Evolutionary conservation across 2,329 filamentous ascomycete genomes (phyloP).

Genomic region (Aspergillus sclerotialis): DNA sequence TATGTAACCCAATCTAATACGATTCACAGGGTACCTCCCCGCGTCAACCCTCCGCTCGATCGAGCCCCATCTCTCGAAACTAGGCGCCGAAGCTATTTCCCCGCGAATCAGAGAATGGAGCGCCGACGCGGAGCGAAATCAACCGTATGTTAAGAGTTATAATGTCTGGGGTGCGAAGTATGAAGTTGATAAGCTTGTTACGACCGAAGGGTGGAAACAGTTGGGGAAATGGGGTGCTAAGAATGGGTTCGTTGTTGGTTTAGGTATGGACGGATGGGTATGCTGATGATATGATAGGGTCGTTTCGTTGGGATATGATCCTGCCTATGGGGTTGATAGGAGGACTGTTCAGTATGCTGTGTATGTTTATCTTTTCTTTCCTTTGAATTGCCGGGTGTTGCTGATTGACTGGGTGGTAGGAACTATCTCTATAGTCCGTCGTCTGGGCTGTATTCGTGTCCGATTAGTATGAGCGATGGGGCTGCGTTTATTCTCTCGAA

Average conservation of each 20-base stretch:
- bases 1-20: background rate
- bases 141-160: slow-evolving; percentile 53
- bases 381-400: background rate
- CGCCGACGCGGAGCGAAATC: slow-evolving; percentile 59
- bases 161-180: slow-evolving; percentile 53
- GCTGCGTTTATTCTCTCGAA: slow-evolving; percentile 27
- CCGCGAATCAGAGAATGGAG: slow-evolving; percentile 22
- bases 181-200: slow-evolving; percentile 53
- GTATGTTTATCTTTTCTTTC: slow-evolving; percentile 11
- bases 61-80: slow-evolving; percentile 15
- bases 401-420: slow-evolving; percentile 9
- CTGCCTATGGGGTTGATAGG: slow-evolving; percentile 12
- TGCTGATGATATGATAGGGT: slow-evolving; percentile 9
- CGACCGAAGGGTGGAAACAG: slow-evolving; percentile 57
- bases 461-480: slow-evolving; percentile 53
- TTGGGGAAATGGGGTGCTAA: slow-evolving; percentile 27
- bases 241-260: slow-evolving; percentile 15
- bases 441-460: slow-evolving; percentile 56
- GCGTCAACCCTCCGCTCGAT: slow-evolving; percentile 51
- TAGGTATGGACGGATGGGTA: background rate
- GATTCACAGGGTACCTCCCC: slow-evolving; percentile 29
- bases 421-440: slow-evolving; percentile 55
- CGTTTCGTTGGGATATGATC: slow-evolving; percentile 19
- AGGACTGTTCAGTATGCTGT: slow-evolving; percentile 20
- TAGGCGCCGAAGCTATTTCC: slow-evolving; percentile 27